Conservation (phyloP, 352 stramenopile genomes). For the Phytophthora fragariaefolia region DNA sequence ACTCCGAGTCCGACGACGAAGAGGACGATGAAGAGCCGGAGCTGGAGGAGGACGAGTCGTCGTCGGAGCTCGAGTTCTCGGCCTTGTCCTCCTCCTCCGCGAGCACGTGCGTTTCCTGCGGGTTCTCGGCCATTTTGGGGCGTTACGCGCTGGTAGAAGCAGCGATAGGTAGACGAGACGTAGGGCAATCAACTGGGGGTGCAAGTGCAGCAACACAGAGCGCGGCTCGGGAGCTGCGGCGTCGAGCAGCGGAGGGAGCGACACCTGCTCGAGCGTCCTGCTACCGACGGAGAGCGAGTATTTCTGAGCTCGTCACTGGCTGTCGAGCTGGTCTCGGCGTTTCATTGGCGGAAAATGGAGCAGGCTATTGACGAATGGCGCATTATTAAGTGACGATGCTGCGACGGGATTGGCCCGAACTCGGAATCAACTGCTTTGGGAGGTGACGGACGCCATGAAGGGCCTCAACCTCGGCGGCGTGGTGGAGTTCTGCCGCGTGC, state of each 20-base stretch:
- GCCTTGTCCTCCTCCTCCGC: slow-evolving; percentile 54
- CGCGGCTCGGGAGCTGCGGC: neutral
- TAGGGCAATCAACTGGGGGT: neutral
- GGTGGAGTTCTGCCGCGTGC: slow-evolving; percentile 80
- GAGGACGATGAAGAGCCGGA: slow-evolving; percentile 76
- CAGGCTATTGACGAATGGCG: slow-evolving; percentile 25
- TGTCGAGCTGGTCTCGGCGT: slow-evolving; percentile 19
- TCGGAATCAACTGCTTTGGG: neutral
- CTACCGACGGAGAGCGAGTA: slow-evolving; percentile 25
- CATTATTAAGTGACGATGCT: neutral
- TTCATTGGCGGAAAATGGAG: slow-evolving; percentile 35
- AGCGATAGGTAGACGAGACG: neutral
- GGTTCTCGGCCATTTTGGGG: slow-evolving; percentile 37
- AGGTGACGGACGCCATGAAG: slow-evolving; percentile 44
- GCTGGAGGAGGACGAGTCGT: slow-evolving; percentile 79
- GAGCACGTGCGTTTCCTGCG: slow-evolving; percentile 30
- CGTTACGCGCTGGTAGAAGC: slow-evolving; percentile 1
- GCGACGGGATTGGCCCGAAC: slow-evolving; percentile 15
- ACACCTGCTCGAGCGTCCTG: slow-evolving; percentile 9
- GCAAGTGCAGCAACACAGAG: no score
- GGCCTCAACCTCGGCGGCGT: slow-evolving; percentile 83
- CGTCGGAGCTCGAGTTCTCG: slow-evolving; percentile 74
- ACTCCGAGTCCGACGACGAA: slow-evolving; percentile 81
- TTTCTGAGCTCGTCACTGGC: slow-evolving; percentile 38
- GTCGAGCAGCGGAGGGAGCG: neutral